phyloP scores from a whole-genome alignment of 805 yeast species.

The Wickerhamomyces pijperi region DNA sequence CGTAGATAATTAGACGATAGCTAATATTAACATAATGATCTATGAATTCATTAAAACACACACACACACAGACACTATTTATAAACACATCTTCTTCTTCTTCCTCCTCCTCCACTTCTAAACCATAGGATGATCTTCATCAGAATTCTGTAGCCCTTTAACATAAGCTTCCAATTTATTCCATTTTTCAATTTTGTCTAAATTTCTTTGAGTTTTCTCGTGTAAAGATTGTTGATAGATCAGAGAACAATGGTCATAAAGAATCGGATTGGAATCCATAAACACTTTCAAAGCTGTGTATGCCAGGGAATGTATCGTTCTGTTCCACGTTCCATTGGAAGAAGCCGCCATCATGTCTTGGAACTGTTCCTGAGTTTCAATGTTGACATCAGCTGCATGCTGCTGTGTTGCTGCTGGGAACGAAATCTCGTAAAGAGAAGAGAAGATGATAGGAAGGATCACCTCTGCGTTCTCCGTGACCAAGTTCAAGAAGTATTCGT shows the following conservation, averaged over 20 bases:
- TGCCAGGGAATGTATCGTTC: conserved; percentile 85
- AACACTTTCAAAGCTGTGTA: conserved; percentile 85
- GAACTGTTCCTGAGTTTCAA: conserved; percentile 1
- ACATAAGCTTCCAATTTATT: conserved; percentile 54
- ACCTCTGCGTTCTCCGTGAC: conserved; percentile 90
- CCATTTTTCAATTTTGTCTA: conserved; percentile 62
- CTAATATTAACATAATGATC: too few relatives aligned
- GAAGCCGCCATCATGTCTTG: conserved; percentile 11
- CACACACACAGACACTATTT: too few relatives aligned
- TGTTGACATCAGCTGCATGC: too few relatives aligned
- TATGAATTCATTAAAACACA: too few relatives aligned
- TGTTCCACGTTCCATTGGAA: conserved; percentile 72
- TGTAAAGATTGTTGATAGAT: conserved; percentile 71
- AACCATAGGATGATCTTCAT: conserved; percentile 2
- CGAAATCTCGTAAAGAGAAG: conserved; percentile 80
- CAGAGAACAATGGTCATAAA: conserved; percentile 89
- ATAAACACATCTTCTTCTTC: too few relatives aligned
- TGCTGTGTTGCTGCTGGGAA: conserved; percentile 1
- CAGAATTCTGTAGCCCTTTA: neutral
- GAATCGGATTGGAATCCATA: conserved; percentile 80
- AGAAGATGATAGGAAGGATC: conserved; percentile 83
- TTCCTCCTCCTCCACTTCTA: neutral
- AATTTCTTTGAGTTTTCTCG: conserved; percentile 56
- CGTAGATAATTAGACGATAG: neutral
- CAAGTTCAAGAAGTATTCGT: conserved; percentile 82